Conservation (phyloP, 495 filamentous ascomycete genomes). For the Daldinia vernicosa region DNA sequence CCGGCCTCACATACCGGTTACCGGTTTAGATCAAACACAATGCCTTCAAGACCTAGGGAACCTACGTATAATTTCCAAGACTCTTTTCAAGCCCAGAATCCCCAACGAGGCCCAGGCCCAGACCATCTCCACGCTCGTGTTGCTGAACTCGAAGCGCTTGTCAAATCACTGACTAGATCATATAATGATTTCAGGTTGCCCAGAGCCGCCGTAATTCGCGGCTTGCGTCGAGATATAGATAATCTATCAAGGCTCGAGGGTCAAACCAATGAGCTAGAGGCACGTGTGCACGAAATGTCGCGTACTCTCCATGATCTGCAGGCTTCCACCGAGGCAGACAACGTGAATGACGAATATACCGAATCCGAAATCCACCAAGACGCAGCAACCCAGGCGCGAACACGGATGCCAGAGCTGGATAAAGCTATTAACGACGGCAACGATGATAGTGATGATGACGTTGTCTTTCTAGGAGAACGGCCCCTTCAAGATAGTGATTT, state of each 20-base stretch:
- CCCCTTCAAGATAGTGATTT: neutral
- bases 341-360: neutral
- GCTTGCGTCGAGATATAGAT: constrained; percentile 4
- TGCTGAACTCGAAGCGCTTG: neutral
- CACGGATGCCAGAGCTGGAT: neutral
- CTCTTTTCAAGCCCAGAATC: neutral
- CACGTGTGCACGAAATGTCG: neutral
- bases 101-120: neutral
- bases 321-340: neutral
- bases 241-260: neutral
- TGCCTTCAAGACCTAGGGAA: neutral
- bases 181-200: neutral
- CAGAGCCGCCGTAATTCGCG: neutral
- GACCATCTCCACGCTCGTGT: neutral
- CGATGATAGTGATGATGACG: neutral
- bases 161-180: neutral
- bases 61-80: neutral
- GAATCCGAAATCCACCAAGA: neutral
- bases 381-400: neutral
- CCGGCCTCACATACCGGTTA: neutral
- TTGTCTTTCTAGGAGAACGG: neutral
- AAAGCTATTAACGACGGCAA: neutral
- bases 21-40: neutral
- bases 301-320: neutral
- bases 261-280: neutral